These are phyloP conservation scores for Solanum chiquidenum DNA, from an alignment of 257 asterid species.

Conservation along the genomic window DNA sequence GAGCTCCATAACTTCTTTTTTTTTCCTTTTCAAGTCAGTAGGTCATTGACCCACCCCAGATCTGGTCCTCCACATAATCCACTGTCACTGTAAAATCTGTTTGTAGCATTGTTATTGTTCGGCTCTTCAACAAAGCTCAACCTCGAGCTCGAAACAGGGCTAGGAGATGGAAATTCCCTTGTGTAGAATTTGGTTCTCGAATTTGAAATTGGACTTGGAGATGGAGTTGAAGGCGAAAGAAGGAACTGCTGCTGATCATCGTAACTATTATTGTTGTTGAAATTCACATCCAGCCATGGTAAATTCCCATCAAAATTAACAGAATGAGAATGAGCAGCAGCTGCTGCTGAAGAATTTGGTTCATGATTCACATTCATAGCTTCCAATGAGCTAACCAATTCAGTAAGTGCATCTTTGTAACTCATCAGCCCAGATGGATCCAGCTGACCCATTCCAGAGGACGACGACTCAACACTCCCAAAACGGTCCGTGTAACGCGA, in stretches of 20 bases:
- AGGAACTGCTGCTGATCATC: constrained; percentile 49
- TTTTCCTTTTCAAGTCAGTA: constrained; percentile 37
- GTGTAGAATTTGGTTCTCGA: constrained; percentile 10
- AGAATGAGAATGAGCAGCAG: not conserved
- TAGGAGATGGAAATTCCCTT: constrained; percentile 14
- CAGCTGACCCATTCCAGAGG: not conserved
- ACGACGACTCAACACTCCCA: constrained; percentile 5
- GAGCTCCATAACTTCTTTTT: not conserved
- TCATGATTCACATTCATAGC: constrained; percentile 35
- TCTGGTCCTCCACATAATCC: constrained; percentile 76
- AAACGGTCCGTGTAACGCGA: constrained; percentile 14
- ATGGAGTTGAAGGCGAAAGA: constrained; percentile 53
- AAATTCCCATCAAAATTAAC: not conserved
- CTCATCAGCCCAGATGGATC: constrained; percentile 8
- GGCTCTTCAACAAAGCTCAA: constrained; percentile 34
- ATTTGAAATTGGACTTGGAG: constrained; percentile 12
- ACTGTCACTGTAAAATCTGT: constrained; percentile 16
- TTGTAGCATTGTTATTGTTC: not conserved
- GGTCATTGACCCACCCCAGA: constrained; percentile 93
- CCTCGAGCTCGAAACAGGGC: not conserved
- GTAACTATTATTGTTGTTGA: not conserved
- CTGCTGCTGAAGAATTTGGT: not conserved
- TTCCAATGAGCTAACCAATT: constrained; percentile 57
- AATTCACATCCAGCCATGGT: constrained; percentile 48
- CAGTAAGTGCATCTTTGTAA: constrained; percentile 42